A percentile compares a stretch with the other conserved stretches of the same genome.
Conservation (phyloP, 495 filamentous ascomycete genomes). For the Entonaema liquescens region DNA sequence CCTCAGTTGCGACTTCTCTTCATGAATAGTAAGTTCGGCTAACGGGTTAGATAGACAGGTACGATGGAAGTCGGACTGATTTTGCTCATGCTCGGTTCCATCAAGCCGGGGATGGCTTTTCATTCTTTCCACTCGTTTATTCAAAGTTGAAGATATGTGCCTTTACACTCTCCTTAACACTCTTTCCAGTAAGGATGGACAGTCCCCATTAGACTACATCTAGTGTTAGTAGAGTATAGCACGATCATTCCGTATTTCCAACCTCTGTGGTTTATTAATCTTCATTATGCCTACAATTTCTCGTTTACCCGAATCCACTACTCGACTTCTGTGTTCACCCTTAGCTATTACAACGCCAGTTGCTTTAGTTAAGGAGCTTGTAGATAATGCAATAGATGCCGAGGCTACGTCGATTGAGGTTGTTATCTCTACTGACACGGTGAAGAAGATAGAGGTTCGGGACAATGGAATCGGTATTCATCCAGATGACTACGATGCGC, state of each 20-base stretch:
- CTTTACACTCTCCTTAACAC: background rate
- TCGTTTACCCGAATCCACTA: conserved; percentile 68
- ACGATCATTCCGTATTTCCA: background rate
- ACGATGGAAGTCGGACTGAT: conserved; percentile 4
- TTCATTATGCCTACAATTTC: conserved; percentile 46
- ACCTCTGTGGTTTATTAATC: background rate
- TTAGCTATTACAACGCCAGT: conserved; percentile 76
- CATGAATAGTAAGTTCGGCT: background rate
- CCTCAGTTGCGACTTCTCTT: background rate
- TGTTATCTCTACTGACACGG: conserved; percentile 75
- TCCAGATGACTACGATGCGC: conserved; percentile 69
- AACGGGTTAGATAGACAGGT: conserved; percentile 1
- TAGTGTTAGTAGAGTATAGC: background rate
- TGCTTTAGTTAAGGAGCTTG: conserved; percentile 85
- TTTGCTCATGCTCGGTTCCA: background rate
- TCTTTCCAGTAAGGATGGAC: background rate
- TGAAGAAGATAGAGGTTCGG: conserved; percentile 86
- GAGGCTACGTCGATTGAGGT: conserved; percentile 76
- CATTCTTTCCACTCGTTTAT: background rate
- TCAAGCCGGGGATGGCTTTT: background rate
- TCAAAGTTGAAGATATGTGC: background rate
- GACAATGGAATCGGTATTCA: conserved; percentile 90
- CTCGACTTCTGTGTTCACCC: conserved; percentile 74
- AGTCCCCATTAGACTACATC: background rate
- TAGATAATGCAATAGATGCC: conserved; percentile 93